A percentile compares a stretch with the other conserved stretches of the same genome.
Conservation (phyloP, 805 yeast genomes). For the Zygotorulaspora chibaensis region DNA sequence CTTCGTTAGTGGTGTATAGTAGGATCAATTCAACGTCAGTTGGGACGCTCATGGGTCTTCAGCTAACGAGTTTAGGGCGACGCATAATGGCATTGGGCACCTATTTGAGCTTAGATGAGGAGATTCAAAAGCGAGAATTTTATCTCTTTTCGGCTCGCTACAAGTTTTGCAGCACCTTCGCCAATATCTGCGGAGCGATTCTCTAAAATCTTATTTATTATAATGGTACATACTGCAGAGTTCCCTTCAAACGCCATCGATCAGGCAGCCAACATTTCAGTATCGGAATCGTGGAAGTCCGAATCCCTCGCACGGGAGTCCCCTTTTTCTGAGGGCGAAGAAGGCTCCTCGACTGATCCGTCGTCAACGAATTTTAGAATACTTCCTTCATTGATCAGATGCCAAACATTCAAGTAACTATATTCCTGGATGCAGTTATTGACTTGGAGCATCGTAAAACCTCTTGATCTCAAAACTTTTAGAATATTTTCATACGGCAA, state of each 20-base stretch:
- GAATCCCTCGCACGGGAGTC: not conserved
- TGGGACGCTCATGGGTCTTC: too few relatives aligned
- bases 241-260: not conserved
- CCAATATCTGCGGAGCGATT: too few relatives aligned
- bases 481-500: slow-evolving; percentile 47
- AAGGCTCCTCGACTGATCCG: slow-evolving; percentile 26
- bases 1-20: too few relatives aligned
- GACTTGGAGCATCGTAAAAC: slow-evolving; percentile 77
- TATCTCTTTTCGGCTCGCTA: too few relatives aligned
- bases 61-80: too few relatives aligned
- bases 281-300: slow-evolving; percentile 3
- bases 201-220: not conserved
- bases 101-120: too few relatives aligned
- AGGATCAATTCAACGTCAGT: too few relatives aligned
- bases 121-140: too few relatives aligned
- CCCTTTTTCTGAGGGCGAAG: slow-evolving; percentile 1
- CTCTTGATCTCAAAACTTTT: slow-evolving; percentile 68
- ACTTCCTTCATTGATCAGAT: slow-evolving; percentile 65
- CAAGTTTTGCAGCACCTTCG: too few relatives aligned
- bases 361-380: slow-evolving; percentile 54
- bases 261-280: slow-evolving; percentile 9
- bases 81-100: too few relatives aligned
- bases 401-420: slow-evolving; percentile 69
- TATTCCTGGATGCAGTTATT: slow-evolving; percentile 73
- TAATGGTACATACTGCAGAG: slow-evolving; percentile 6